Conservation (phyloP, 352 stramenopile genomes). For the Globisporangium heterothallicum region DNA sequence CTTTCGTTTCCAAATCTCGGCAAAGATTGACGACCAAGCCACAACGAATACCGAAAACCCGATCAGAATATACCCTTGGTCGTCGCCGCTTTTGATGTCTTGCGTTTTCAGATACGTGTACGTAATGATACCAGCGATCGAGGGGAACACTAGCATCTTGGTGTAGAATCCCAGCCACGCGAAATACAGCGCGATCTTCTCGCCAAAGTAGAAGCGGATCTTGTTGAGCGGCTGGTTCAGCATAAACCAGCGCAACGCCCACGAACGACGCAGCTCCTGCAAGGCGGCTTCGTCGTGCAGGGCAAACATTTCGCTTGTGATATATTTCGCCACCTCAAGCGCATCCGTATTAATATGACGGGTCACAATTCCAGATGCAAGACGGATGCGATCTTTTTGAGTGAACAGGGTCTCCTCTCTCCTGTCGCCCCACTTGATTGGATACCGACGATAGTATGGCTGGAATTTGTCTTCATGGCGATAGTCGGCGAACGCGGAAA, state of each 20-base stretch:
- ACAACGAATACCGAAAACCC: conserved; percentile 82
- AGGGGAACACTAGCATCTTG: conserved; percentile 86
- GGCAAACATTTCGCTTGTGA: conserved; percentile 80
- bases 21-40: conserved; percentile 84
- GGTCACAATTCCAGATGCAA: conserved; percentile 62
- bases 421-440: conserved; percentile 61
- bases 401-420: conserved; percentile 76
- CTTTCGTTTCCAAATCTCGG: conserved; percentile 87
- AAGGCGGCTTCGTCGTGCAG: conserved; percentile 77
- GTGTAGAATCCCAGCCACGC: conserved; percentile 91
- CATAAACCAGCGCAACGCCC: conserved; percentile 75
- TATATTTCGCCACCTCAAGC: conserved; percentile 40
- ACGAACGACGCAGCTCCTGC: conserved; percentile 59
- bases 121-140: conserved; percentile 74
- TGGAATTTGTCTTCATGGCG: conserved; percentile 65
- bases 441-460: conserved; percentile 76
- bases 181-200: conserved; percentile 90
- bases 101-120: conserved; percentile 53
- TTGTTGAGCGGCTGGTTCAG: conserved; percentile 81
- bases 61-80: conserved; percentile 67
- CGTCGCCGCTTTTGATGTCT: conserved; percentile 28
- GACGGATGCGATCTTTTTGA: conserved; percentile 76
- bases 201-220: conserved; percentile 89
- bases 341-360: conserved; percentile 75
- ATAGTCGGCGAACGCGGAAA: conserved; percentile 75